Base-by-base conservation (phyloP, 306 rosid species). In the Dryas drummondii region DNA sequence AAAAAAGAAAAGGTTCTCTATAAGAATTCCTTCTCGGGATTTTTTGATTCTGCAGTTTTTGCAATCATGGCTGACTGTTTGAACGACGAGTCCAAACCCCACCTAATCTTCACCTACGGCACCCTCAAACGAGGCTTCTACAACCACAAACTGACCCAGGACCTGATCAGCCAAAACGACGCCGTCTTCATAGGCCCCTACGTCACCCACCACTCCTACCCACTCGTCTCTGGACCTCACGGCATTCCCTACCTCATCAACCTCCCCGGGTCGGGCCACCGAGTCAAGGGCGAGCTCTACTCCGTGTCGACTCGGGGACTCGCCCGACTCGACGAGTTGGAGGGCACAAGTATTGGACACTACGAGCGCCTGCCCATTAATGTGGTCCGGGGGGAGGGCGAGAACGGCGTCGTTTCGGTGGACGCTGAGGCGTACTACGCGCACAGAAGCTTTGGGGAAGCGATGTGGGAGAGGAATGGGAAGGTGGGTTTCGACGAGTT, bases 201-300 rank as follows among this genome's bases (percentile, higher is more conserved):
- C 82, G 15, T 50, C 11, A 92, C 93, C 40, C 44, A 7, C 2
- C 17, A 71, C 0, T 5, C 84, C 0, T 63, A 72, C 76, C 96
- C 98, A 0, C 88, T 93, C 0, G 86, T 93, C 3, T 55, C 81
- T 45, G 93, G 96, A n/a, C 87, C 88, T 68, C 73, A 85, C 68
- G 97, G 91, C 2, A 80, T 91, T 44, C 91, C 93, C 0, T 93
- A 86, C 77, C 86, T 93, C 6, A 84, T 93, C 81, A 81, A 86
- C 74, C 74, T 84, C 0, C 88, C 91, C 44, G 90, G 96, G 40
- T 70, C 76, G 15, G 93, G 89, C 4, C 78, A 70, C 2, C 82
- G 26, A 3, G 71, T 91, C 26, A 82, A 55, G 67, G 97, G 97
- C 47, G 97, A 93, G 81, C 62, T 89, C 8, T 91, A 86, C 78